Conservation (phyloP, 805 yeast genomes). For the Wickerhamiella bombiphila region DNA sequence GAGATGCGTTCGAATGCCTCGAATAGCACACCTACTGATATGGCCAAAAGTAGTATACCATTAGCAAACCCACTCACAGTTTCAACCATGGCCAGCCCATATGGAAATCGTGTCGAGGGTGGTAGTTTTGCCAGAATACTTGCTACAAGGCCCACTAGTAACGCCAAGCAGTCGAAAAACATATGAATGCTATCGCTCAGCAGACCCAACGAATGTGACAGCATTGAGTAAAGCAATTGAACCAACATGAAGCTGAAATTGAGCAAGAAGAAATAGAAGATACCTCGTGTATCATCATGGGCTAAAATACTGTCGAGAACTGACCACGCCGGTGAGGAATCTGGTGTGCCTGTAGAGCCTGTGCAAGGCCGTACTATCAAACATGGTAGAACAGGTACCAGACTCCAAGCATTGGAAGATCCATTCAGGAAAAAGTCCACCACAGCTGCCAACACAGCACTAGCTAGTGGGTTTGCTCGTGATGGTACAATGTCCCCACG, state of each 20-base stretch:
- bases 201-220: conserved; percentile 83
- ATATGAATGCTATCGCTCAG: conserved; percentile 89
- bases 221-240: conserved; percentile 79
- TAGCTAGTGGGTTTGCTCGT: conserved; percentile 16
- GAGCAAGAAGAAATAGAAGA: conserved; percentile 69
- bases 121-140: conserved; percentile 48
- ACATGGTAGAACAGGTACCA: conserved; percentile 5
- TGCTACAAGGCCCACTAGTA: conserved; percentile 80
- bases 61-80: conserved; percentile 92
- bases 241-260: conserved; percentile 90
- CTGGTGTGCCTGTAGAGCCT: background rate
- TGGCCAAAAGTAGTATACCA: conserved; percentile 76
- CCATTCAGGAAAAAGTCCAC: conserved; percentile 12
- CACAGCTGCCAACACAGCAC: conserved; percentile 12
- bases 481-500: conserved; percentile 19
- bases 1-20: conserved; percentile 75
- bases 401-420: background rate
- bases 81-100: conserved; percentile 73
- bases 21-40: conserved; percentile 72
- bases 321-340: conserved; percentile 11
- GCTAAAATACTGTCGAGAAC: conserved; percentile 27
- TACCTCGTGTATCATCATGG: conserved; percentile 70
- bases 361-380: conserved; percentile 2
- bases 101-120: conserved; percentile 61
- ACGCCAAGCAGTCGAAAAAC: conserved; percentile 88